phyloP scores from a whole-genome alignment of 2,329 filamentous ascomycete genomes.

The Neophaeococcomyces mojaviensis region DNA sequence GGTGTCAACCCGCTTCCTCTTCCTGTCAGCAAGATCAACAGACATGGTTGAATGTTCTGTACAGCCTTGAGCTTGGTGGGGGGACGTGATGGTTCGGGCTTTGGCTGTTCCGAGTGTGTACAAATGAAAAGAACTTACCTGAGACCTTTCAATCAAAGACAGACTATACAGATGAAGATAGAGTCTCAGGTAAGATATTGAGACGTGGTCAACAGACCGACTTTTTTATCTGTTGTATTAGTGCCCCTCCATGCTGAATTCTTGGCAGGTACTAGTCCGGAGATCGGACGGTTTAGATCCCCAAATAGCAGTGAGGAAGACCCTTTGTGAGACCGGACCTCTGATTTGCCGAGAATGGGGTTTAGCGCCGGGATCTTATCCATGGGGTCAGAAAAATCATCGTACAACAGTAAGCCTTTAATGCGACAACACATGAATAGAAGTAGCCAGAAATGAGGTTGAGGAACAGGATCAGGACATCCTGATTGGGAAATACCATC shows the following conservation, averaged over 20 bases:
- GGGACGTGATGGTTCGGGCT: too few relatives aligned
- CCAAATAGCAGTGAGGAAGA: too few relatives aligned
- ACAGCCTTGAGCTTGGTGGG: background rate
- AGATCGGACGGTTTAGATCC: constrained; percentile 1
- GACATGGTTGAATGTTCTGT: constrained; percentile 1
- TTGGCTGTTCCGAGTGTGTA: background rate
- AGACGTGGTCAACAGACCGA: constrained; percentile 7
- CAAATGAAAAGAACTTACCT: constrained; percentile 4
- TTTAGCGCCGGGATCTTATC: too few relatives aligned
- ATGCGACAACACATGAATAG: too few relatives aligned
- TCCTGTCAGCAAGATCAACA: constrained; percentile 5
- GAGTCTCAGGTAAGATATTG: constrained; percentile 9
- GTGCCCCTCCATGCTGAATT: constrained; percentile 3
- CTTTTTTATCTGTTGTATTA: constrained; percentile 6
- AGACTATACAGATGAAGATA: background rate
- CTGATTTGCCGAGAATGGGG: too few relatives aligned
- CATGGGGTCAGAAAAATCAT: too few relatives aligned
- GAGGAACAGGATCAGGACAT: too few relatives aligned
- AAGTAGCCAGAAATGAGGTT: too few relatives aligned
- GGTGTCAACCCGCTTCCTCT: constrained; percentile 8
- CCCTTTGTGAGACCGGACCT: too few relatives aligned
- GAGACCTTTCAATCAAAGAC: constrained; percentile 1
- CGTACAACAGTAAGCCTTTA: too few relatives aligned
- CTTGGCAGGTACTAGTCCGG: constrained; percentile 8
- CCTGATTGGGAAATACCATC: too few relatives aligned